phyloP scores from a whole-genome alignment of 2,329 filamentous ascomycete species.

The Aspergillus sp. region DNA sequence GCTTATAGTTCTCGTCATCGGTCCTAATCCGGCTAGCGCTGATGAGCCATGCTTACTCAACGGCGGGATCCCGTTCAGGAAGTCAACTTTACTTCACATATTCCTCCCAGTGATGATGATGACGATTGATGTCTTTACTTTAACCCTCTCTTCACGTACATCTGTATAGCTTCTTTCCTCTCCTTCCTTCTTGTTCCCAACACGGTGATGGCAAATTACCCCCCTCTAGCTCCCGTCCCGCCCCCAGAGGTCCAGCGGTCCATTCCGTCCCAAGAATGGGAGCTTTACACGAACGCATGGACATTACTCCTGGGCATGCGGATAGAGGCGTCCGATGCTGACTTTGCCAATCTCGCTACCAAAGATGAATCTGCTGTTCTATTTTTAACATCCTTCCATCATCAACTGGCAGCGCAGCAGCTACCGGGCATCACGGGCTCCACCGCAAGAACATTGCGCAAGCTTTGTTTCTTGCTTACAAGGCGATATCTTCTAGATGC shows the following conservation, averaged over 20 bases:
- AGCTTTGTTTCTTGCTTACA: constrained; percentile 62
- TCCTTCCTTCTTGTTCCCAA: background rate
- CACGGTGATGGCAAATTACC: constrained; percentile 51
- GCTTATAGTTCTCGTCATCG: background rate
- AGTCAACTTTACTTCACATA: background rate
- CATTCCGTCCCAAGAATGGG: constrained; percentile 71
- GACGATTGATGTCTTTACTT: background rate
- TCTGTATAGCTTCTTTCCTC: background rate
- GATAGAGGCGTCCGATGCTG: constrained; percentile 55
- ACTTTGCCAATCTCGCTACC: constrained; percentile 52
- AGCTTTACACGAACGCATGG: constrained; percentile 75
- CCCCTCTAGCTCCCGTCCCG: constrained; percentile 76
- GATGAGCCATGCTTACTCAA: background rate
- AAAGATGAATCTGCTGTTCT: constrained; percentile 57
- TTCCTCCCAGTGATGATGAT: background rate
- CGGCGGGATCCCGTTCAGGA: background rate
- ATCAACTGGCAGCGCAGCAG: constrained; percentile 48
- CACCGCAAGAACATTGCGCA: constrained; percentile 55
- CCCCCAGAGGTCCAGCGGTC: constrained; percentile 63
- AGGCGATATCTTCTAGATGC: constrained; percentile 54
- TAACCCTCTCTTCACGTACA: background rate
- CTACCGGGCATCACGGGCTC: constrained; percentile 23
- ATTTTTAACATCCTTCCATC: constrained; percentile 68
- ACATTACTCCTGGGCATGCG: constrained; percentile 64
- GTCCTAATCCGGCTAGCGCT: background rate